phyloP scores from a whole-genome alignment of 495 filamentous ascomycete species.

The Staphylotrichum tortipilum region DNA sequence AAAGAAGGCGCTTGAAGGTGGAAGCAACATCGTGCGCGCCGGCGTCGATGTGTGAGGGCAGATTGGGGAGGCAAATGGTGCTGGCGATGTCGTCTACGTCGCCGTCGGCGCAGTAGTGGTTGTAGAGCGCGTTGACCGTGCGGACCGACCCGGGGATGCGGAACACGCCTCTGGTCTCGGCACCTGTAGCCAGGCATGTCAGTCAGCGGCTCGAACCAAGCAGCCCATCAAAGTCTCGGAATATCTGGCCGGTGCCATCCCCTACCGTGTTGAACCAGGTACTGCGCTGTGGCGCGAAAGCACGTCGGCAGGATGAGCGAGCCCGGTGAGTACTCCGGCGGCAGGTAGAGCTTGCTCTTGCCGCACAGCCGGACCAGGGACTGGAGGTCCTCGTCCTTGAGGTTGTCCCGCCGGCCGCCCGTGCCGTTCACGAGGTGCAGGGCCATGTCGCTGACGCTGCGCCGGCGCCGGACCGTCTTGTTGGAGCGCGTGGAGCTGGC shows the following conservation, averaged over 20 bases:
- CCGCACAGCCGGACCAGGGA: slow-evolving; percentile 65
- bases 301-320: slow-evolving; percentile 63
- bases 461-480: slow-evolving; percentile 29
- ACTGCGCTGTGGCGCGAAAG: slow-evolving; percentile 61
- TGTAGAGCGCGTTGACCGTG: slow-evolving; percentile 49
- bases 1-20: slow-evolving; percentile 61
- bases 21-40: slow-evolving; percentile 63
- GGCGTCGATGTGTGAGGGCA: slow-evolving; percentile 46
- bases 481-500: slow-evolving; percentile 23
- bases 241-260: no score
- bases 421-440: slow-evolving; percentile 37
- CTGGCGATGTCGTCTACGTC: slow-evolving; percentile 39
- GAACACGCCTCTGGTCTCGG: slow-evolving; percentile 51
- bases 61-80: slow-evolving; percentile 45
- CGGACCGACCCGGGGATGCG: slow-evolving; percentile 52
- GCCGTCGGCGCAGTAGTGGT: slow-evolving; percentile 51
- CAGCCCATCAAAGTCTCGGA: no score
- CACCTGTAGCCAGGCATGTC: slow-evolving; percentile 25
- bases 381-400: slow-evolving; percentile 55
- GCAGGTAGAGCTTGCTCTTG: slow-evolving; percentile 58
- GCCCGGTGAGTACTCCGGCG: slow-evolving; percentile 53
- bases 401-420: slow-evolving; percentile 45
- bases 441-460: slow-evolving; percentile 43
- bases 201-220: slow-evolving; percentile 3
- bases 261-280: slow-evolving; percentile 59